Conservation (phyloP, 352 stramenopile genomes). For the Blastocystis sp. region DNA sequence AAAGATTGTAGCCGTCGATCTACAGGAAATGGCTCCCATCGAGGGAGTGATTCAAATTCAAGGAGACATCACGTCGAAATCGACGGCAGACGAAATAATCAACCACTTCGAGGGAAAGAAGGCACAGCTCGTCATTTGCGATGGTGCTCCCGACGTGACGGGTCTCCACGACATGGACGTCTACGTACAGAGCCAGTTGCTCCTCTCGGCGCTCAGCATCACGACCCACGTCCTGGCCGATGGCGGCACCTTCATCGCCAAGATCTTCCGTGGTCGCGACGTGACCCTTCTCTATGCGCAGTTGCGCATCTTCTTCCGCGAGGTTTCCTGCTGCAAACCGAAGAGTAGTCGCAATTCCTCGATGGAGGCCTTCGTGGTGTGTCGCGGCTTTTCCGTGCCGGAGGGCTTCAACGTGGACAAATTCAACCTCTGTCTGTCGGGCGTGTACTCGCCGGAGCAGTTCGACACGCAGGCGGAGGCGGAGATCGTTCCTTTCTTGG, state of each 20-base stretch:
- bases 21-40: conserved; percentile 96
- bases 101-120: conserved; percentile 78
- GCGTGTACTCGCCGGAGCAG: conserved; percentile 7
- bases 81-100: conserved; percentile 88
- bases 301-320: conserved; percentile 83
- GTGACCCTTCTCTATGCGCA: conserved; percentile 87
- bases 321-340: conserved; percentile 88
- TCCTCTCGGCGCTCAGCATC: conserved; percentile 91
- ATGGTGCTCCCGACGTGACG: conserved; percentile 96
- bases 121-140: conserved; percentile 91
- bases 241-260: conserved; percentile 91
- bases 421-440: conserved; percentile 19
- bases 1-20: conserved; percentile 87
- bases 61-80: conserved; percentile 86
- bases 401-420: conserved; percentile 63
- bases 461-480: neutral
- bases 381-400: conserved; percentile 77
- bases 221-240: conserved; percentile 82
- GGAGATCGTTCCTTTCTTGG: conserved; percentile 75
- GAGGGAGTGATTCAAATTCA: conserved; percentile 84
- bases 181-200: conserved; percentile 87
- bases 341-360: conserved; percentile 84
- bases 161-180: conserved; percentile 97
- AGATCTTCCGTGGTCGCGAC: conserved; percentile 94
- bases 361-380: conserved; percentile 90